Evolutionary conservation across 2,329 filamentous ascomycete species (phyloP).

Genomic region (Sporothrix euskadiensis): DNA sequence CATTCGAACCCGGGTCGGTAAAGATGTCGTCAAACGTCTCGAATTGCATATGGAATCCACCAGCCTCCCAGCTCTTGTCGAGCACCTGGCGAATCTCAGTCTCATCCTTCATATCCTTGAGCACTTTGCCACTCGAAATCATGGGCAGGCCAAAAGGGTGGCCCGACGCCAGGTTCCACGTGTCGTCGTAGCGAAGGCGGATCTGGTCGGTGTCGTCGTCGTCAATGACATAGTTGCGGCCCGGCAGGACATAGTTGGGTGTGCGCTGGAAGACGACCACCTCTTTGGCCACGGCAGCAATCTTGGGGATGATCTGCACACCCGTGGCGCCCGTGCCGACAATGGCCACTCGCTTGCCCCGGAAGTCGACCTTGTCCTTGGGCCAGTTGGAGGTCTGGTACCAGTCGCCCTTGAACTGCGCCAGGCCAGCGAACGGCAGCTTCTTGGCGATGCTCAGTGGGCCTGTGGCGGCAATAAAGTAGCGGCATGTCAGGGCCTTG

Average conservation of each 20-base stretch:
- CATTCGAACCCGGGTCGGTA: conserved; percentile 38
- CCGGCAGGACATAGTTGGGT: conserved; percentile 65
- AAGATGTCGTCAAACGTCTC: conserved; percentile 35
- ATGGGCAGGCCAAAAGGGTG: conserved; percentile 25
- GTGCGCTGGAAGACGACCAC: conserved; percentile 81
- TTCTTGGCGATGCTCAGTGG: conserved; percentile 65
- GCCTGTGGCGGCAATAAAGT: conserved; percentile 61
- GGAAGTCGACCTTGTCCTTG: conserved; percentile 61
- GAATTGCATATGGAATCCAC: conserved; percentile 26
- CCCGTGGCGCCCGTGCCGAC: conserved; percentile 79
- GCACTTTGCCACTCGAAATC: conserved; percentile 9
- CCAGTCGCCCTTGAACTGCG: conserved; percentile 56
- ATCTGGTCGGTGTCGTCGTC: conserved; percentile 3
- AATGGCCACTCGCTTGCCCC: conserved; percentile 67
- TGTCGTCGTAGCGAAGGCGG: conserved; percentile 14
- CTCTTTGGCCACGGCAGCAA: conserved; percentile 63
- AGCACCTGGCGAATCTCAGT: conserved; percentile 19
- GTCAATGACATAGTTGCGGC: conserved; percentile 27
- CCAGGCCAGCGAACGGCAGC: conserved; percentile 64
- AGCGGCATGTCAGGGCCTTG: conserved; percentile 49
- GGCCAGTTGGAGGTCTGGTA: conserved; percentile 61
- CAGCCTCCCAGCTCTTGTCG: conserved; percentile 26
- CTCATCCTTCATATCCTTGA: background rate
- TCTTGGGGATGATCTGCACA: conserved; percentile 69
- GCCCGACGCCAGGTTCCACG: background rate